Conservation (phyloP, 345 rosid genomes). For the Toxicodendron radicans region DNA sequence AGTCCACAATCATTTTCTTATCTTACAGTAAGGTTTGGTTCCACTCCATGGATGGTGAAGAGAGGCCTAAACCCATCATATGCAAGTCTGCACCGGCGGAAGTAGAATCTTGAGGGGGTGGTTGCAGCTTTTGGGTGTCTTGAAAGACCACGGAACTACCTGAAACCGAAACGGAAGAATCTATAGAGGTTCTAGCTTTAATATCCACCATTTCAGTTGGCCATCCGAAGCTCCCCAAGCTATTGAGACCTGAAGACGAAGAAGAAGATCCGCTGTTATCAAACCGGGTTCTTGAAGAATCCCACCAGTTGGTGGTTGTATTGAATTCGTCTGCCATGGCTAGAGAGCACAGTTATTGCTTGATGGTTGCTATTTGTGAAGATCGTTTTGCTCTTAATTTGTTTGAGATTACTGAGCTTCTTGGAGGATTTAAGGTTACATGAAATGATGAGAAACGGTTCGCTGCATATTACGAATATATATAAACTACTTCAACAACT, state of each 20-base stretch:
- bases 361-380: conserved; percentile 5
- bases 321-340: conserved; percentile 70
- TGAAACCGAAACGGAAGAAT: conserved; percentile 50
- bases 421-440: conserved; percentile 29
- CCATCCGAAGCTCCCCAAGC: conserved; percentile 58
- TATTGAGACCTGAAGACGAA: conserved; percentile 48
- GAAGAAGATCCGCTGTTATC: conserved; percentile 50
- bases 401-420: not conserved
- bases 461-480: conserved; percentile 30
- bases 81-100: conserved; percentile 49
- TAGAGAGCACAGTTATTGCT: too few species aligned
- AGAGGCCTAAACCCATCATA: conserved; percentile 86
- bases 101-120: conserved; percentile 25
- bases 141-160: conserved; percentile 55
- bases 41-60: conserved; percentile 88
- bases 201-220: conserved; percentile 46
- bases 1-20: not conserved
- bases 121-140: conserved; percentile 48
- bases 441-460: conserved; percentile 52
- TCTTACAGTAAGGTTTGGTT: conserved; percentile 78
- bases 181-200: conserved; percentile 60
- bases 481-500: conserved; percentile 16
- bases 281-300: conserved; percentile 49
- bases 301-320: conserved; percentile 65
- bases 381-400: not conserved